phyloP scores from a whole-genome alignment of 352 stramenopile species.

The Phytophthora pini region DNA sequence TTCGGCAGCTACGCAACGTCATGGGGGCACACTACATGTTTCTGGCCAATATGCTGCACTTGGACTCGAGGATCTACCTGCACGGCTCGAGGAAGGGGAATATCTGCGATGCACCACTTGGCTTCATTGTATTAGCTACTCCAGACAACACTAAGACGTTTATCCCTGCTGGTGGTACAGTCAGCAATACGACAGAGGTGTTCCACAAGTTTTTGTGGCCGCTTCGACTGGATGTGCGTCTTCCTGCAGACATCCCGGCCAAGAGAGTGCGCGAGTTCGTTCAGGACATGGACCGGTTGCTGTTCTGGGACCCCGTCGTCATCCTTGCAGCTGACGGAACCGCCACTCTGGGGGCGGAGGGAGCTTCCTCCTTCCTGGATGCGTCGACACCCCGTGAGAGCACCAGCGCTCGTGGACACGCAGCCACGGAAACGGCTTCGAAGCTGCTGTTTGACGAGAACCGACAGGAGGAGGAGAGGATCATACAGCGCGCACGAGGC shows the following conservation, averaged over 20 bases:
- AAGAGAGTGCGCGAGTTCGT: constrained; percentile 60
- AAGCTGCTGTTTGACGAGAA: constrained; percentile 60
- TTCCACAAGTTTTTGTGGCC: constrained; percentile 63
- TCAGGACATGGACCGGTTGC: constrained; percentile 67
- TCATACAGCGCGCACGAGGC: constrained; percentile 56
- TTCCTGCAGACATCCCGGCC: constrained; percentile 42
- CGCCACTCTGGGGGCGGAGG: constrained; percentile 27
- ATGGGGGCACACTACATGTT: constrained; percentile 84
- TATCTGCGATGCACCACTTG: constrained; percentile 65
- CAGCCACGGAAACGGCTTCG: constrained; percentile 18
- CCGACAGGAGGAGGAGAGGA: constrained; percentile 52
- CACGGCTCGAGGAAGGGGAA: constrained; percentile 49
- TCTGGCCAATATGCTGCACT: constrained; percentile 70
- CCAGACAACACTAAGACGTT: constrained; percentile 66
- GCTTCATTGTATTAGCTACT: constrained; percentile 72
- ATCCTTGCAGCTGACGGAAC: constrained; percentile 32
- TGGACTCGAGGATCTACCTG: constrained; percentile 58
- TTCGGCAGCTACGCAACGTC: constrained; percentile 65
- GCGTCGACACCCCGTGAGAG: constrained; percentile 33
- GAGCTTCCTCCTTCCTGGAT: constrained; percentile 35
- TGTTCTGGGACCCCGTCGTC: constrained; percentile 50
- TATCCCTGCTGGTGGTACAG: constrained; percentile 64
- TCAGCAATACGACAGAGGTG: constrained; percentile 58
- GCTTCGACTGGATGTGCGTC: constrained; percentile 54
- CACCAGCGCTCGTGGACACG: constrained; percentile 13